phyloP scores from a whole-genome alignment of 129 eudicot genomes.

The Pseudognaphalium luteoalbum region DNA sequence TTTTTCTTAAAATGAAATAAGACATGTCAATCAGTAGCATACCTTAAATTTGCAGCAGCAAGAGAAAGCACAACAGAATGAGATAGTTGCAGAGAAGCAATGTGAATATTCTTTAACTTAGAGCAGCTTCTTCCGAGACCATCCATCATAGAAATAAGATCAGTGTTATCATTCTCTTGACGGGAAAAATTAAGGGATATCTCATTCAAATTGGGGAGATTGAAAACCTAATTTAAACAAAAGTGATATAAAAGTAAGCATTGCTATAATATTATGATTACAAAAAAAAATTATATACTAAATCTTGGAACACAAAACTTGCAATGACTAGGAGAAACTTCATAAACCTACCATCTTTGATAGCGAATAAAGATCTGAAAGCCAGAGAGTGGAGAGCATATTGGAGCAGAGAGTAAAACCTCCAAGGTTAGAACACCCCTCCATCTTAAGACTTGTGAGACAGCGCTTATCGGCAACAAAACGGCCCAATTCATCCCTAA shows the following conservation, averaged over 20 bases:
- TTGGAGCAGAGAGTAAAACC: conserved; percentile 61
- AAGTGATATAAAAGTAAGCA: conserved; percentile 2
- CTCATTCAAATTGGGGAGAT: conserved; percentile 80
- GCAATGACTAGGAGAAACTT: not conserved
- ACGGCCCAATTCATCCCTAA: conserved; percentile 94
- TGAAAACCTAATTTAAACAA: conserved; percentile 57
- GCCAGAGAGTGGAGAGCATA: conserved; percentile 83
- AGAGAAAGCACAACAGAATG: conserved; percentile 89
- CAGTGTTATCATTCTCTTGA: conserved; percentile 77
- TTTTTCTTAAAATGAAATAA: not conserved
- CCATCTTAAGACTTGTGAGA: conserved; percentile 82
- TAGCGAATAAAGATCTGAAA: conserved; percentile 84
- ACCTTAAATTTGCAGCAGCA: conserved; percentile 56
- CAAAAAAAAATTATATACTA: no score
- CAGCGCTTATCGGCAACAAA: conserved; percentile 79
- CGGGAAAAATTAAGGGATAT: conserved; percentile 75
- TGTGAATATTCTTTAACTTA: conserved; percentile 70
- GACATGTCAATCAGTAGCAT: not conserved
- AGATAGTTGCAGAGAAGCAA: conserved; percentile 71
- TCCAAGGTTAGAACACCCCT: conserved; percentile 85
- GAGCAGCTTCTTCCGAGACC: conserved; percentile 79
- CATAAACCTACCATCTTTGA: conserved; percentile 65
- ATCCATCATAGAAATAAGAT: conserved; percentile 69
- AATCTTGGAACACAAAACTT: not conserved
- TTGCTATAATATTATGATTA: not conserved